These are phyloP conservation scores for Kodamaea restingae DNA, from an alignment of 805 yeast species.

Conservation along the genomic window DNA sequence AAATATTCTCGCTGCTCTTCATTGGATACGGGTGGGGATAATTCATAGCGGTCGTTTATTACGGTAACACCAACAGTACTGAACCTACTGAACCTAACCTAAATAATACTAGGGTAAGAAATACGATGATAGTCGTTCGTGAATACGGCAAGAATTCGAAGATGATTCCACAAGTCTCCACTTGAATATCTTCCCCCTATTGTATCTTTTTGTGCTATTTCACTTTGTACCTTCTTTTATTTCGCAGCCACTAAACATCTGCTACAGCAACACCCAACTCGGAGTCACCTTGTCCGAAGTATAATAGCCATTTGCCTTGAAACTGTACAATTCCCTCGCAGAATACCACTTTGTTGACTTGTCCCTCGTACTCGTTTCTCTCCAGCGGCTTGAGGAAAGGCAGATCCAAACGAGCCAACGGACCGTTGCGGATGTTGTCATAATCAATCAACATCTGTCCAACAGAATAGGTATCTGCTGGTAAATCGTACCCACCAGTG, in stretches of 20 bases:
- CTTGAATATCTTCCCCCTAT: no score
- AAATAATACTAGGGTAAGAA: no score
- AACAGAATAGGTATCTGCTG: conserved; percentile 30
- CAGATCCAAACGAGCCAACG: conserved; percentile 34
- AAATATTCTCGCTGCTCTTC: no score
- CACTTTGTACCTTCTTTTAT: neutral
- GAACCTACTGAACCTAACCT: no score
- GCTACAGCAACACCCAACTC: conserved; percentile 42
- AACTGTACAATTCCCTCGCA: conserved; percentile 43
- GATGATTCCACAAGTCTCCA: no score
- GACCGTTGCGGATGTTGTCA: conserved; percentile 31
- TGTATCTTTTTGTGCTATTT: neutral
- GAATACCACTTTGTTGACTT: conserved; percentile 40
- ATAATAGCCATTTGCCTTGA: conserved; percentile 38
- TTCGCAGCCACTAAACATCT: conserved; percentile 3
- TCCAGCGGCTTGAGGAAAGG: conserved; percentile 35
- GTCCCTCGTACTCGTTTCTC: conserved; percentile 34
- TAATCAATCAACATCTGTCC: conserved; percentile 41
- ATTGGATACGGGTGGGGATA: no score
- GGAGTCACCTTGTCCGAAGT: conserved; percentile 42
- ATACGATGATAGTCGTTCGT: no score
- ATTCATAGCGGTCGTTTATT: no score
- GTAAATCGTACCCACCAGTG: conserved; percentile 29
- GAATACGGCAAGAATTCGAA: no score
- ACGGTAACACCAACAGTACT: no score